phyloP scores from a whole-genome alignment of 2,329 filamentous ascomycete species.

The Pseudopyrenochaeta lycopersici region DNA sequence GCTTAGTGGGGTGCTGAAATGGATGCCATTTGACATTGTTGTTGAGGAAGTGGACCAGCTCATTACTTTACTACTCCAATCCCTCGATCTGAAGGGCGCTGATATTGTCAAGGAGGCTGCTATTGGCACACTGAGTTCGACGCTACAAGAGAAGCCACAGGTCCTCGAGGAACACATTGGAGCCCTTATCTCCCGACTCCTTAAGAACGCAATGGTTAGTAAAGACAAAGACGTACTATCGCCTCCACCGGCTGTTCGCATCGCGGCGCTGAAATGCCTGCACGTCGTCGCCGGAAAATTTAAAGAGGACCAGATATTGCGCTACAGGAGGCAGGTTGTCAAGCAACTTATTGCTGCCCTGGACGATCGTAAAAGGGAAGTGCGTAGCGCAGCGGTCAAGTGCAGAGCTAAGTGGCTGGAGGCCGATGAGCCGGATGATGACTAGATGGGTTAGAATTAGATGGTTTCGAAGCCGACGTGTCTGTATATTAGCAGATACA shows the following conservation, averaged over 20 bases:
- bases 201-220: slow-evolving; percentile 53
- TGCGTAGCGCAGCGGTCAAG: slow-evolving; percentile 69
- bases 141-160: slow-evolving; percentile 66
- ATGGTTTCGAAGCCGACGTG: not conserved
- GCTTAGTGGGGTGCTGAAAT: slow-evolving; percentile 67
- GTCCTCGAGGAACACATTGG: slow-evolving; percentile 64
- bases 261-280: slow-evolving; percentile 59
- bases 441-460: slow-evolving; percentile 13
- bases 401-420: slow-evolving; percentile 69
- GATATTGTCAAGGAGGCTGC: slow-evolving; percentile 67
- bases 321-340: slow-evolving; percentile 66
- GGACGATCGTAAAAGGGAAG: slow-evolving; percentile 70
- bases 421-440: slow-evolving; percentile 67
- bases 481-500: not conserved
- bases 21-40: slow-evolving; percentile 67
- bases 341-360: slow-evolving; percentile 63
- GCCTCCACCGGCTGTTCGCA: slow-evolving; percentile 54
- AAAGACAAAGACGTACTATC: slow-evolving; percentile 16
- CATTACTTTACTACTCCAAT: slow-evolving; percentile 69
- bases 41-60: slow-evolving; percentile 66
- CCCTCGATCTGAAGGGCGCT: slow-evolving; percentile 64
- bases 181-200: slow-evolving; percentile 64
- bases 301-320: slow-evolving; percentile 62
- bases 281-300: slow-evolving; percentile 58
- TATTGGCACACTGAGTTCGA: slow-evolving; percentile 65